These are phyloP conservation scores for Cajanus cajan DNA, from an alignment of 306 rosid genomes.

Conservation along the genomic window DNA sequence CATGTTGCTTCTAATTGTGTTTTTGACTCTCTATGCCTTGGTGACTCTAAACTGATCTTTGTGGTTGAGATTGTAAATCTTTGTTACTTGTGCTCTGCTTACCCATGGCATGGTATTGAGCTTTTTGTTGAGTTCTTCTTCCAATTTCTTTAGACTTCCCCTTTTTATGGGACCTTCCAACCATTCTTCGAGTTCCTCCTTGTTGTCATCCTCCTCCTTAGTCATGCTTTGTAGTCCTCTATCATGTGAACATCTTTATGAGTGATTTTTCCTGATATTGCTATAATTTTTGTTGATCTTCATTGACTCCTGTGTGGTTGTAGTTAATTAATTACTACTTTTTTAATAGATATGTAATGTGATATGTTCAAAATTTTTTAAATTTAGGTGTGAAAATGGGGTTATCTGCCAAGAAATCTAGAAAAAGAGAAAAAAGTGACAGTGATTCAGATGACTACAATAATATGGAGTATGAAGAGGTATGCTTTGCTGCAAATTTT, in stretches of 20 bases:
- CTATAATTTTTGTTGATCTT: background rate
- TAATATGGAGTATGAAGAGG: slow-evolving; percentile 38
- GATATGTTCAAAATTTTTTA: background rate
- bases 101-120: no score
- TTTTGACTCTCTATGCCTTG: background rate
- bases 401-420: slow-evolving; percentile 42
- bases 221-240: no score
- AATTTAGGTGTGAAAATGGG: slow-evolving; percentile 39
- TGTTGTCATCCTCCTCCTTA: no score
- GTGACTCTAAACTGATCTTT: no score
- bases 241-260: no score
- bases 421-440: slow-evolving; percentile 24
- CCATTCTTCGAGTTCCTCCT: no score
- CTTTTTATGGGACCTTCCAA: no score
- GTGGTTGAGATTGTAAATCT: background rate
- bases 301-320: background rate
- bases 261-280: no score
- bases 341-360: background rate
- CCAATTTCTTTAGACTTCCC: no score
- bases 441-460: slow-evolving; percentile 42
- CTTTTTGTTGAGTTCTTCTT: no score
- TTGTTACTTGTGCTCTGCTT: background rate
- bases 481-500: slow-evolving; percentile 14
- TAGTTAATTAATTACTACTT: background rate
- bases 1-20: background rate